phyloP scores from a whole-genome alignment of 352 stramenopile genomes.

The Globisporangium splendens region DNA sequence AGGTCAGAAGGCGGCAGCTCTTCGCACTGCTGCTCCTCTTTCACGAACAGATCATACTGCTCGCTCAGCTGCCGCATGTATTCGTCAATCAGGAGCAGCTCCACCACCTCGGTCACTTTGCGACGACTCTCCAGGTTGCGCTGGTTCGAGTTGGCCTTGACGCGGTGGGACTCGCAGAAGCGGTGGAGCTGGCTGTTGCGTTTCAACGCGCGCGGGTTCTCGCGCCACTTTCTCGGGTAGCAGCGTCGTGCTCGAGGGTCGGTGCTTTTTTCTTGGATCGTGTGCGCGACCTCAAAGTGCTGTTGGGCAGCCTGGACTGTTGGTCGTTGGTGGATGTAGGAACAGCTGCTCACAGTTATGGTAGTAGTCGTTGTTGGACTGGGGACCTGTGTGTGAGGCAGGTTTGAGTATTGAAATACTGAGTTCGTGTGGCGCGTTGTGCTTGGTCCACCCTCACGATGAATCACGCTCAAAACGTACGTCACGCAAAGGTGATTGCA shows the following conservation, averaged over 20 bases:
- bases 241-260: constrained; percentile 11
- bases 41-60: background rate
- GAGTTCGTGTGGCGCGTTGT: too few relatives aligned
- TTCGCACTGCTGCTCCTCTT: background rate
- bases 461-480: too few relatives aligned
- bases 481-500: too few relatives aligned
- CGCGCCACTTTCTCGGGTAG: constrained; percentile 39
- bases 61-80: constrained; percentile 3
- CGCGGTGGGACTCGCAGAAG: constrained; percentile 50
- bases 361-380: too few relatives aligned
- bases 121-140: constrained; percentile 42
- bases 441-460: too few relatives aligned
- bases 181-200: constrained; percentile 45
- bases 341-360: too few relatives aligned
- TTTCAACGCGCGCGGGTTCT: constrained; percentile 31
- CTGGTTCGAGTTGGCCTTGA: constrained; percentile 66
- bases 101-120: background rate
- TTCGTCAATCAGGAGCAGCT: background rate
- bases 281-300: background rate
- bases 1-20: background rate
- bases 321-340: too few relatives aligned
- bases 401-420: too few relatives aligned
- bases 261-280: constrained; percentile 1
- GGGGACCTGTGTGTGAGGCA: too few relatives aligned
- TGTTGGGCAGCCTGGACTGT: background rate